Percentiles rank a stretch among this genome's conserved stretches.
phyloP scores from a whole-genome alignment of 495 filamentous ascomycete genomes.

The Aspergillus sparsus region DNA sequence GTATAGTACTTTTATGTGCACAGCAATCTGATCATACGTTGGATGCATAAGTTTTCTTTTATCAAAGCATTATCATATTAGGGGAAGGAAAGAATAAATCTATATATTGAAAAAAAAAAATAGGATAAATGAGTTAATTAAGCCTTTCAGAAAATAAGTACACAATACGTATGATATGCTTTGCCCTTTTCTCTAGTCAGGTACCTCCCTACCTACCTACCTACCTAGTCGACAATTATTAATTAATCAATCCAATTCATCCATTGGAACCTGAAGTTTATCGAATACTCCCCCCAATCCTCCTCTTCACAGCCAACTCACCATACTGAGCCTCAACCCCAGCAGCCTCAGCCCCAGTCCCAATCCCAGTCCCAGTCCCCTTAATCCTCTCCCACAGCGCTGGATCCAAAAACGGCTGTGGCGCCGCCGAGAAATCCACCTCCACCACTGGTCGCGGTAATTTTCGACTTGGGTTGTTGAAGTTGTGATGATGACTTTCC shows the following conservation, averaged over 20 bases:
- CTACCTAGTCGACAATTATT: background rate
- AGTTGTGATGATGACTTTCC: background rate
- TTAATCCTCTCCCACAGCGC: constrained; percentile 22
- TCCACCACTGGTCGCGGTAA: constrained; percentile 4
- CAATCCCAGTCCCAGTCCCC: constrained; percentile 3
- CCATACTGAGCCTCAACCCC: constrained; percentile 31
- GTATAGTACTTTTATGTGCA: background rate
- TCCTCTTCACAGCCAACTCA: constrained; percentile 33
- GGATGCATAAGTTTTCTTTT: too few relatives aligned
- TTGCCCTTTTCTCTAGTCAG: background rate
- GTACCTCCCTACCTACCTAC: too few relatives aligned
- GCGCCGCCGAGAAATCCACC: constrained; percentile 27
- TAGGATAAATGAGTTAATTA: too few relatives aligned
- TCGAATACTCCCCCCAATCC: constrained; percentile 27
- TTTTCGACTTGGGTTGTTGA: background rate
- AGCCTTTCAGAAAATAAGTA: too few relatives aligned
- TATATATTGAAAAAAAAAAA: too few relatives aligned
- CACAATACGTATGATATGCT: background rate
- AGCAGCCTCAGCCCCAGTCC: constrained; percentile 6
- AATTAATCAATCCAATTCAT: constrained; percentile 4
- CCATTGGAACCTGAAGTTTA: too few relatives aligned
- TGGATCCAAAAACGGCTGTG: constrained; percentile 38
- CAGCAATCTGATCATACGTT: background rate
- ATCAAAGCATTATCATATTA: too few relatives aligned
- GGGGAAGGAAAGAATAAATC: too few relatives aligned